These are phyloP conservation scores for Hemerocallis citrina DNA, from an alignment of 106 monocot species.

Conservation along the genomic window DNA sequence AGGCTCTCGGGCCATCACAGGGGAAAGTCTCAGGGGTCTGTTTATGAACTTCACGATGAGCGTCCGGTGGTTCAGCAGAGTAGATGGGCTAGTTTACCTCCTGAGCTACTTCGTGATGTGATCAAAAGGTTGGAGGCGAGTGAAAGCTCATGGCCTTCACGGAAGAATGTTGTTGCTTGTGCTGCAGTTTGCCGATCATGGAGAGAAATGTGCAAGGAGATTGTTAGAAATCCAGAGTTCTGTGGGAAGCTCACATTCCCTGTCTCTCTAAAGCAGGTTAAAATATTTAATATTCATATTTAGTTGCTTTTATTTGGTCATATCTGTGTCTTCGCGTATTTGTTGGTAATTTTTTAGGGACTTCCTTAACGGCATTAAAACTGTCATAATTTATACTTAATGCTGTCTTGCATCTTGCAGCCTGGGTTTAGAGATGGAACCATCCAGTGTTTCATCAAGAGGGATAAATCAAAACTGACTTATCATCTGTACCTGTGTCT, in stretches of 20 bases:
- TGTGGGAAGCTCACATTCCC: conserved; percentile 64
- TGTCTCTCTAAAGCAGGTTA: conserved; percentile 55
- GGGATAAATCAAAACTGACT: conserved; percentile 42
- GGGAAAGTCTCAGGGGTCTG: conserved; percentile 39
- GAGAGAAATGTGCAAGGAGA: conserved; percentile 63
- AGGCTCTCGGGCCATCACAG: conserved; percentile 25
- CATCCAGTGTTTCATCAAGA: conserved; percentile 52
- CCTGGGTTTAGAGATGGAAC: conserved; percentile 29
- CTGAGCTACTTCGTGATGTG: conserved; percentile 56
- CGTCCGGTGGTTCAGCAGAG: conserved; percentile 23
- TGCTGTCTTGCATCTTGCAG: neutral
- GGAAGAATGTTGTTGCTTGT: conserved; percentile 55
- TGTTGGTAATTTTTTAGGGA: neutral
- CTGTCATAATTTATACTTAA: neutral
- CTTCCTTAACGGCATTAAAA: neutral
- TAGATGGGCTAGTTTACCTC: conserved; percentile 52
- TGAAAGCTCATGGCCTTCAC: conserved; percentile 54
- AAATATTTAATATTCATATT: neutral
- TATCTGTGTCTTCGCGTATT: no score
- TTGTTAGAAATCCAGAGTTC: conserved; percentile 53
- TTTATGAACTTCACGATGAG: conserved; percentile 34
- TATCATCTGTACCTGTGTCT: conserved; percentile 38
- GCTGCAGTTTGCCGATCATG: conserved; percentile 55
- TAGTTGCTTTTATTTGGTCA: neutral
- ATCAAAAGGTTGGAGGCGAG: conserved; percentile 59